Conservation (phyloP, 192 early-diverging fungal genomes). For the Allomyces arbusculus region DNA sequence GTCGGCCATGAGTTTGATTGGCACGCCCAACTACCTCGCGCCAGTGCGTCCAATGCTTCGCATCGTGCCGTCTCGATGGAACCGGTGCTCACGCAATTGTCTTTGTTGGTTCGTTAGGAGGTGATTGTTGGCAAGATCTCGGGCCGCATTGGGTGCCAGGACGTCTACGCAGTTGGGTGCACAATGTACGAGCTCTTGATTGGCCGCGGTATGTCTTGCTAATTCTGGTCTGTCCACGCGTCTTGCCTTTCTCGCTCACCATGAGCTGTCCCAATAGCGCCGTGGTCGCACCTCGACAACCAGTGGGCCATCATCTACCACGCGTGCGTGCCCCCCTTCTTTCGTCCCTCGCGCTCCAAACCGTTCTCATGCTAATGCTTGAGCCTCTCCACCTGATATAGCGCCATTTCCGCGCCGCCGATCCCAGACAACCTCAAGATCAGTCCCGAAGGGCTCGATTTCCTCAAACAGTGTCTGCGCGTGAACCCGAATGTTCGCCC, state of each 20-base stretch:
- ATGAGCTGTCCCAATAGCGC: constrained; percentile 7
- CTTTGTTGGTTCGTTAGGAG: constrained; percentile 39
- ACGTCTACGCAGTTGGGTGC: constrained; percentile 83
- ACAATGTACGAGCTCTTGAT: constrained; percentile 81
- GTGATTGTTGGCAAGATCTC: constrained; percentile 59
- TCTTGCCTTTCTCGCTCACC: background rate
- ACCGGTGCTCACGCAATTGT: no score
- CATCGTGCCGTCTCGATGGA: no score
- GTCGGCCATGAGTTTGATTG: constrained; percentile 26
- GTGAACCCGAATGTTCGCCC: constrained; percentile 49
- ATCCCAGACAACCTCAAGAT: constrained; percentile 49
- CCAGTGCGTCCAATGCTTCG: background rate
- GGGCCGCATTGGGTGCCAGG: constrained; percentile 60
- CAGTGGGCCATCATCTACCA: constrained; percentile 92
- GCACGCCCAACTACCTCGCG: constrained; percentile 17
- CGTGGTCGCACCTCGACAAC: constrained; percentile 77
- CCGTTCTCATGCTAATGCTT: no score
- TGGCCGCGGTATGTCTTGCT: constrained; percentile 18
- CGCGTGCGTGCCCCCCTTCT: constrained; percentile 11
- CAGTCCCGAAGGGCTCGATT: constrained; percentile 45
- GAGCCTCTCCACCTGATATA: no score
- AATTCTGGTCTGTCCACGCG: no score
- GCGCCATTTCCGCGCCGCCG: constrained; percentile 46
- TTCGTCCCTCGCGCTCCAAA: no score
- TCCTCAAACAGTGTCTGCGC: constrained; percentile 57